A percentile compares a stretch with the other conserved stretches of the same genome.
phyloP scores from a whole-genome alignment of 176 grass and related monocot genomes.

The Triticum monococcum region DNA sequence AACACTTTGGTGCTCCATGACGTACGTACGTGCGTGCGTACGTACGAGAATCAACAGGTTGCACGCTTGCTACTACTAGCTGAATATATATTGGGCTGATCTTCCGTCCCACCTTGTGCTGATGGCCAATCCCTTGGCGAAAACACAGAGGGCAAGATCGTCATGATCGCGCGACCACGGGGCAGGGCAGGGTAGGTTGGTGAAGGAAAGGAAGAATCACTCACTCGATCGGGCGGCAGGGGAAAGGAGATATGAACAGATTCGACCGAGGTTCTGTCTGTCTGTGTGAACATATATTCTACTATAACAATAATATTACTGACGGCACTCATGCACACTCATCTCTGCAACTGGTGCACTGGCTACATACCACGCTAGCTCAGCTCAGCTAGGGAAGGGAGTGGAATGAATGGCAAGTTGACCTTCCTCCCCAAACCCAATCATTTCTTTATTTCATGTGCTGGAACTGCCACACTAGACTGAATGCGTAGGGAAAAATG shows the following conservation, averaged over 20 bases:
- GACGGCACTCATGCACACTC: not conserved
- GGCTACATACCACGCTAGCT: not conserved
- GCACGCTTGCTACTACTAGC: not conserved
- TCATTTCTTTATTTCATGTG: not conserved
- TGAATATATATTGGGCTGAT: not conserved
- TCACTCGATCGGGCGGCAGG: not conserved
- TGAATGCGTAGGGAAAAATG: not conserved
- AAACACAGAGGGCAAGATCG: not conserved
- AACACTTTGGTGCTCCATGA: not conserved
- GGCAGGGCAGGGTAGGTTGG: not conserved
- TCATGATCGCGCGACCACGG: not conserved
- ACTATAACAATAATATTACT: not conserved
- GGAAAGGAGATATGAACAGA: too few relatives aligned
- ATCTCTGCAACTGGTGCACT: not conserved
- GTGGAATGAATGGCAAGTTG: not conserved
- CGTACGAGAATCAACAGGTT: not conserved
- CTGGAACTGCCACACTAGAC: not conserved
- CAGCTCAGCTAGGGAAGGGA: too few relatives aligned
- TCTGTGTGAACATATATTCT: not conserved
- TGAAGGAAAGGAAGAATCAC: not conserved
- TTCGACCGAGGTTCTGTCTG: too few relatives aligned
- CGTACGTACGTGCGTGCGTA: not conserved
- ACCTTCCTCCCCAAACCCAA: not conserved
- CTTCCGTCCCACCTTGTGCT: not conserved
- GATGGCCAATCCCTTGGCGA: not conserved